A percentile compares a stretch with the other conserved stretches of the same genome.
Evolutionary conservation across 176 grass and related monocot species (phyloP).

Genomic region (maize (Zea mays)): DNA sequence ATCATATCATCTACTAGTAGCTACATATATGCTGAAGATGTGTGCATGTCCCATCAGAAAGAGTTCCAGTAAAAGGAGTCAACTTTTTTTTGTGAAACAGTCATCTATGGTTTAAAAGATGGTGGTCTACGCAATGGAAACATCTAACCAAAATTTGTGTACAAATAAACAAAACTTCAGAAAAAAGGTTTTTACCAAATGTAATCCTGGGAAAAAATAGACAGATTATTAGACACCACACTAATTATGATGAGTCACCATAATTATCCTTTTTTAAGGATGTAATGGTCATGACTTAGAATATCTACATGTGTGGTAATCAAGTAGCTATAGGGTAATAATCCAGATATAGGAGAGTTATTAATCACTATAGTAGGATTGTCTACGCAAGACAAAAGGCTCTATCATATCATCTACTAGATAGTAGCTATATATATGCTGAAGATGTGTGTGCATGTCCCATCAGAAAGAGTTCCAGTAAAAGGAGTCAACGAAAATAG

Average conservation of each 20-base stretch:
- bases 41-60: slow-evolving; percentile 23
- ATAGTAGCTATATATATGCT: slow-evolving; percentile 23
- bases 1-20: slow-evolving; percentile 24
- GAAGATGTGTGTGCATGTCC: slow-evolving; percentile 13
- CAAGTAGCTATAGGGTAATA: too few relatives aligned
- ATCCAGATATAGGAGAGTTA: neutral
- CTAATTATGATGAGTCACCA: neutral
- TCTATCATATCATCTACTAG: slow-evolving; percentile 12
- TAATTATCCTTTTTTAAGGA: neutral
- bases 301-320: neutral
- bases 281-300: neutral
- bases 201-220: too few relatives aligned
- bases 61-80: slow-evolving; percentile 26
- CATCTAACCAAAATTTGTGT: too few relatives aligned
- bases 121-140: too few relatives aligned
- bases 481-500: slow-evolving; percentile 41
- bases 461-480: slow-evolving; percentile 33
- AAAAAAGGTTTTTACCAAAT: too few relatives aligned
- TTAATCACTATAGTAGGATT: neutral
- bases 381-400: neutral
- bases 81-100: too few relatives aligned
- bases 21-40: slow-evolving; percentile 9
- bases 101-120: too few relatives aligned
- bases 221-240: neutral
- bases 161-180: too few relatives aligned